Evolutionary conservation across 2,329 filamentous ascomycete genomes (phyloP).

Genomic region (Metarhizium brunneum): DNA sequence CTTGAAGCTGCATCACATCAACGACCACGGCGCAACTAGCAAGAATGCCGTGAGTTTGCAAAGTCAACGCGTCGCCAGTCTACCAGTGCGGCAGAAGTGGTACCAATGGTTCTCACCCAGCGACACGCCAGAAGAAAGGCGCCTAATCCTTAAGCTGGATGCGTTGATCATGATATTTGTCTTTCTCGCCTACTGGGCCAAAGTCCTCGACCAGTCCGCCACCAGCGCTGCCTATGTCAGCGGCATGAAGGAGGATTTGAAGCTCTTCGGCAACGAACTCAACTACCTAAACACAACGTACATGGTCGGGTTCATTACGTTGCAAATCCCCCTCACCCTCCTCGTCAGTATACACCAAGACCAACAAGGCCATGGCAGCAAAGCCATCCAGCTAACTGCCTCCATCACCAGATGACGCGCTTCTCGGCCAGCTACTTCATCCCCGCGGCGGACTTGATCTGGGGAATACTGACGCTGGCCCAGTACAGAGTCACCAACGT

Average conservation of each 20-base stretch:
- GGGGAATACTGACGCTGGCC: slow-evolving; percentile 14
- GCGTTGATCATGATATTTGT: slow-evolving; percentile 28
- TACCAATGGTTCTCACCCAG: slow-evolving; percentile 37
- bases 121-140: slow-evolving; percentile 27
- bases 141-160: slow-evolving; percentile 45
- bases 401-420: slow-evolving; percentile 10
- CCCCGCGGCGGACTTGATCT: slow-evolving; percentile 22
- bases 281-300: slow-evolving; percentile 35
- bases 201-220: slow-evolving; percentile 32
- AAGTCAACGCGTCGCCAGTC: background rate
- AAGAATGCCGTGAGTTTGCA: background rate
- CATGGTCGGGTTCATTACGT: slow-evolving; percentile 11
- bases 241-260: slow-evolving; percentile 38
- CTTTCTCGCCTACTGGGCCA: slow-evolving; percentile 46
- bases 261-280: slow-evolving; percentile 40
- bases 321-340: slow-evolving; percentile 8
- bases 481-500: slow-evolving; percentile 18
- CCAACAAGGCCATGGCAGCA: background rate
- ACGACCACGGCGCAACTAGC: background rate
- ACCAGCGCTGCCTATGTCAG: slow-evolving; percentile 12
- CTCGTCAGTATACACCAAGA: background rate
- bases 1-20: background rate
- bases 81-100: slow-evolving; percentile 18
- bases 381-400: background rate
- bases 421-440: slow-evolving; percentile 15